Conservation (phyloP, 495 filamentous ascomycete genomes). For the Halenospora varia region DNA sequence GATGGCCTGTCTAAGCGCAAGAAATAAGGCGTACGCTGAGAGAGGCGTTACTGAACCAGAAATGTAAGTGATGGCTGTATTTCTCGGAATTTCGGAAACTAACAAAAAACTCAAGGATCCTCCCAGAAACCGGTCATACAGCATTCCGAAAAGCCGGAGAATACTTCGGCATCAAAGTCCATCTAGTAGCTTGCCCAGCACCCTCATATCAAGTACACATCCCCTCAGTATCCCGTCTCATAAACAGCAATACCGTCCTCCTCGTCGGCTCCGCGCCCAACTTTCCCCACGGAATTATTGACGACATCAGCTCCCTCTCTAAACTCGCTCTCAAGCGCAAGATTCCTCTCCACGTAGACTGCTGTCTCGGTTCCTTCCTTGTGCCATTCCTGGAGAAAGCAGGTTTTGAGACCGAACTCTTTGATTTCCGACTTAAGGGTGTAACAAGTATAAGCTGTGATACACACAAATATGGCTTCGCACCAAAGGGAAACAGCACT, state of each 20-base stretch:
- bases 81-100: conserved; percentile 15
- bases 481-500: conserved; percentile 92
- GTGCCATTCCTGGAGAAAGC: conserved; percentile 87
- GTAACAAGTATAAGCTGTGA: conserved; percentile 95
- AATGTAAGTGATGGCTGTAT: conserved; percentile 54
- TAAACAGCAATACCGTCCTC: conserved; percentile 95
- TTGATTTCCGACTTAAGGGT: conserved; percentile 91
- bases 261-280: conserved; percentile 95
- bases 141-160: conserved; percentile 92
- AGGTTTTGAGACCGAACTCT: conserved; percentile 79
- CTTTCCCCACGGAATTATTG: conserved; percentile 96
- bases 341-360: conserved; percentile 92
- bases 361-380: conserved; percentile 93
- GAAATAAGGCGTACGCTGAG: conserved; percentile 83
- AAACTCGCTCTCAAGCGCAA: conserved; percentile 73
- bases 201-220: conserved; percentile 81
- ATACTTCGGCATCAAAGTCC: conserved; percentile 94
- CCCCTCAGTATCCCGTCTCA: conserved; percentile 69
- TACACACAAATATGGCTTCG: conserved; percentile 99
- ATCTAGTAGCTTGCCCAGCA: conserved; percentile 84
- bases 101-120: conserved; percentile 57
- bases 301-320: conserved; percentile 85
- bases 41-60: conserved; percentile 89
- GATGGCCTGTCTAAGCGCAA: conserved; percentile 84
- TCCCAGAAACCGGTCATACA: conserved; percentile 90